phyloP scores from a whole-genome alignment of 371 early-diverging fungal species.

The Actinomortierella ambigua region DNA sequence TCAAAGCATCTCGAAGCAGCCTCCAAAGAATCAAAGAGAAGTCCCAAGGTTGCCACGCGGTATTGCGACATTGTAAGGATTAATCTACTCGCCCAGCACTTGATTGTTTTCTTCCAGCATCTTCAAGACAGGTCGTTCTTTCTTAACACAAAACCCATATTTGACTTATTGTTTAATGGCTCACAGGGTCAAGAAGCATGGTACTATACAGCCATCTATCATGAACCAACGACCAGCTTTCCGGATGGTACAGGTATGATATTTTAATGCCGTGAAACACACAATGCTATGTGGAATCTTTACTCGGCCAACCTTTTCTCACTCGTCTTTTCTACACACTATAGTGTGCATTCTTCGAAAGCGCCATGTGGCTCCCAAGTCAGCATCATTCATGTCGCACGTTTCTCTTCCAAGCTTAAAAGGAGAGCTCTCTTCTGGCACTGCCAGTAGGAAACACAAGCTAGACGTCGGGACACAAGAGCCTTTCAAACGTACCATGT shows the following conservation, averaged over 20 bases:
- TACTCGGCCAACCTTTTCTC: neutral
- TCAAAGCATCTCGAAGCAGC: neutral
- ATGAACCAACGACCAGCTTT: neutral
- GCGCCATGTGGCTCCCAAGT: no score
- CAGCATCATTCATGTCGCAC: no score
- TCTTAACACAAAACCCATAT: neutral
- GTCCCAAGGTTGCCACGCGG: conserved; percentile 18
- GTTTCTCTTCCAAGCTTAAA: no score
- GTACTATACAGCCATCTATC: conserved; percentile 20
- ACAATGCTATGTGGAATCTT: neutral
- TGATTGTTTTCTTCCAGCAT: neutral
- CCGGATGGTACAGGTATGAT: conserved; percentile 15
- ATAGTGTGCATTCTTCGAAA: no score
- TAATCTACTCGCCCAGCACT: neutral
- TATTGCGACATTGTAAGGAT: conserved; percentile 32
- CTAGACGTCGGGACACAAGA: no score
- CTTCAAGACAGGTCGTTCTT: neutral
- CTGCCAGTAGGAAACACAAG: no score
- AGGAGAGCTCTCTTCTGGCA: no score
- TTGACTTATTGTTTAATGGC: neutral
- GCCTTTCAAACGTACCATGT: no score
- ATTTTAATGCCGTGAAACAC: no score
- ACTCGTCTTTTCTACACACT: neutral
- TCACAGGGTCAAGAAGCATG: conserved; percentile 10
- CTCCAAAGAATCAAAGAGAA: neutral